A percentile compares a stretch with the other conserved stretches of the same genome.
Conservation (phyloP, 371 early-diverging fungal species). For the Mortierella sp. region DNA sequence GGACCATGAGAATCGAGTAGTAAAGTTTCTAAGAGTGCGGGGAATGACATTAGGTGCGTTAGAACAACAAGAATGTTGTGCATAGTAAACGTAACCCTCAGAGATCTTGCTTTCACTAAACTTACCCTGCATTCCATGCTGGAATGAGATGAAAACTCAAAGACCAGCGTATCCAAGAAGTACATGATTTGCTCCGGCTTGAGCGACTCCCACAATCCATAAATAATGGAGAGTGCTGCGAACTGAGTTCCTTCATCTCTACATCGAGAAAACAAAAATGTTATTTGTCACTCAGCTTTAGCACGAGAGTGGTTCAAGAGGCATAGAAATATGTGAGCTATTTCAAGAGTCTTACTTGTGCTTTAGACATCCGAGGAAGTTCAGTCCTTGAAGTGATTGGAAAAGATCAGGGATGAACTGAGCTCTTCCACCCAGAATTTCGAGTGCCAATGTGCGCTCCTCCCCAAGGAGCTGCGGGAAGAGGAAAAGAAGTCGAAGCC, state of each 20-base stretch:
- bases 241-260: conserved; percentile 74
- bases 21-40: conserved; percentile 59
- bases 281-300: neutral
- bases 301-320: neutral
- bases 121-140: conserved; percentile 68
- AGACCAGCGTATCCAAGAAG: conserved; percentile 59
- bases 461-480: conserved; percentile 58
- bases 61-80: neutral
- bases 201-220: conserved; percentile 61
- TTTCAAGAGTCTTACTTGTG: conserved; percentile 47
- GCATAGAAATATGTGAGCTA: neutral
- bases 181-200: conserved; percentile 57
- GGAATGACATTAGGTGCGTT: neutral
- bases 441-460: conserved; percentile 64
- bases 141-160: conserved; percentile 59
- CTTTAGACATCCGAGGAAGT: conserved; percentile 61
- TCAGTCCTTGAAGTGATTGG: conserved; percentile 61
- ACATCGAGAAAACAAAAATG: neutral
- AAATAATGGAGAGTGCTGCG: conserved; percentile 65
- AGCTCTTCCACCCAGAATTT: conserved; percentile 68
- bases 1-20: conserved; percentile 60
- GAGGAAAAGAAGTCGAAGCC: conserved; percentile 57
- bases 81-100: neutral
- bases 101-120: too few species aligned
- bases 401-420: conserved; percentile 66